Percentiles rank a stretch among this genome's conserved stretches.
These are phyloP conservation scores for Gynochthodes officinalis DNA, from an alignment of 257 asterid genomes.

Conservation along the genomic window DNA sequence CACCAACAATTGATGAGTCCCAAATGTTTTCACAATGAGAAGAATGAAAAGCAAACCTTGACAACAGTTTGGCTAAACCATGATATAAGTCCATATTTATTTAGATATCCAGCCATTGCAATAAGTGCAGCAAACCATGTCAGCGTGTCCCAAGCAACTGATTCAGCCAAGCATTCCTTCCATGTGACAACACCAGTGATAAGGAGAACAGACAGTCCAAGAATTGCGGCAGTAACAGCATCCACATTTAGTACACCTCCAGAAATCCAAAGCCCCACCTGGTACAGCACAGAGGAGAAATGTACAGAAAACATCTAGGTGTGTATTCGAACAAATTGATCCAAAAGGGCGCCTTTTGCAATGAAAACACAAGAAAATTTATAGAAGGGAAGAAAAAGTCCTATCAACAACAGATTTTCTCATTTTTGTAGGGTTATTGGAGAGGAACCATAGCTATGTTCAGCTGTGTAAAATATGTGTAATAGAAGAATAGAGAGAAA, in stretches of 20 bases:
- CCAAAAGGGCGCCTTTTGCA: neutral
- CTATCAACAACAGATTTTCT: neutral
- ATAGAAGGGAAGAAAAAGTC: neutral
- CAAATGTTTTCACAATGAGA: conserved; percentile 6
- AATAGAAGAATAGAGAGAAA: neutral
- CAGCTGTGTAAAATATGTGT: neutral
- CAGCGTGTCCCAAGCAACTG: conserved; percentile 99
- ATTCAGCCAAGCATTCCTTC: conserved; percentile 95
- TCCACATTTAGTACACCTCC: conserved; percentile 78
- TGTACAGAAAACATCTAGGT: too few relatives aligned
- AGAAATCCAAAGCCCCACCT: conserved; percentile 97
- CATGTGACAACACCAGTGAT: conserved; percentile 90
- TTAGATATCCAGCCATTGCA: conserved; percentile 98
- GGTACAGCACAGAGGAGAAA: conserved; percentile 19
- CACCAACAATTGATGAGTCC: neutral
- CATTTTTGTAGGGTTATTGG: neutral
- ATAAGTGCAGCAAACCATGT: conserved; percentile 99
- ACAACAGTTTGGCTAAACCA: conserved; percentile 99
- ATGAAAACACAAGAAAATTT: neutral
- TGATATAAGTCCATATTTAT: conserved; percentile 91
- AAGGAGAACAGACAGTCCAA: conserved; percentile 85
- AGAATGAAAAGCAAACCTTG: conserved; percentile 42
- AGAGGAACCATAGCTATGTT: neutral
- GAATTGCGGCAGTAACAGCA: conserved; percentile 97
- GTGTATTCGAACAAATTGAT: neutral